Conservation (phyloP, 305 asterid species). For the Fraxinus nigra region DNA sequence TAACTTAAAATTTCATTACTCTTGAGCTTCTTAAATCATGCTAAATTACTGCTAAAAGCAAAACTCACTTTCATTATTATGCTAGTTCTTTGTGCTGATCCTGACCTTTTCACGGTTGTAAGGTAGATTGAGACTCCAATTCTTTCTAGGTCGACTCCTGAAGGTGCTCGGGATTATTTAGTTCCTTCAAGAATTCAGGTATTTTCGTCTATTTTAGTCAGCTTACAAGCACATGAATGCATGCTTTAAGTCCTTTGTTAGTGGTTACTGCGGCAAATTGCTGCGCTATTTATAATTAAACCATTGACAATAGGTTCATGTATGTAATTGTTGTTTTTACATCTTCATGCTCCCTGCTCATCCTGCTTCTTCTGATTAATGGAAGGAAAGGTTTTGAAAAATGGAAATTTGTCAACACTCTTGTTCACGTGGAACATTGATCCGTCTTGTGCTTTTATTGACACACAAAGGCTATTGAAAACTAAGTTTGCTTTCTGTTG, state of each 20-base stretch:
- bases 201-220: conserved; percentile 12
- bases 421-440: neutral
- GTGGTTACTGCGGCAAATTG: neutral
- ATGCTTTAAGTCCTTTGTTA: neutral
- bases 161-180: conserved; percentile 98
- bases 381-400: too few species aligned
- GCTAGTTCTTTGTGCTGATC: conserved; percentile 52
- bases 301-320: neutral
- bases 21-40: conserved; percentile 7
- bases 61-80: conserved; percentile 6
- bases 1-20: conserved; percentile 14
- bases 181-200: conserved; percentile 99
- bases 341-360: neutral
- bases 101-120: conserved; percentile 66
- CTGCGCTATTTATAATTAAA: neutral
- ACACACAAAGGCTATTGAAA: neutral
- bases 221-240: neutral
- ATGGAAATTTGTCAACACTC: neutral
- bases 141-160: conserved; percentile 97
- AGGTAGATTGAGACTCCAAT: conserved; percentile 99
- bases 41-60: neutral
- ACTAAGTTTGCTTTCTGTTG: neutral
- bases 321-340: neutral
- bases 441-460: neutral
- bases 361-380: too few species aligned